Conservation (phyloP, 1,139 yeast species). For the Spencermartinsiella ligniputridi region DNA sequence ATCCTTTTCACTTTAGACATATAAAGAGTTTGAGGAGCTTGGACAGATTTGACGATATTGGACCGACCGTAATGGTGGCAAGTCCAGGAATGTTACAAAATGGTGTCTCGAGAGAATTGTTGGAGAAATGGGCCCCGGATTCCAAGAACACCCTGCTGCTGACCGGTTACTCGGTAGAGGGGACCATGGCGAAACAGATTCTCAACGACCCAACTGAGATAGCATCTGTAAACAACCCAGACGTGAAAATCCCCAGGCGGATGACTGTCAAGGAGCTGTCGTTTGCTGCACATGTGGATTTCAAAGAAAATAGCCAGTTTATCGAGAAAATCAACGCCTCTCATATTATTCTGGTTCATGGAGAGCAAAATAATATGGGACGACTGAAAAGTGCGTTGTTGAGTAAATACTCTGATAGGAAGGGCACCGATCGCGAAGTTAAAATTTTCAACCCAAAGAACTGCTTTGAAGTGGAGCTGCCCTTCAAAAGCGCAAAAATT, state of each 20-base stretch:
- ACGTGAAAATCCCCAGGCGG: conserved; percentile 79
- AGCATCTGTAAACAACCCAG: conserved; percentile 76
- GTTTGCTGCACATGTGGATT: conserved; percentile 98
- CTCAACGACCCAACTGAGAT: conserved; percentile 86
- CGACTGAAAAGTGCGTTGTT: conserved; percentile 86
- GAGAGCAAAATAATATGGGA: conserved; percentile 99
- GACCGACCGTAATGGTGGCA: conserved; percentile 94
- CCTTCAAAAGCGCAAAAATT: conserved; percentile 76
- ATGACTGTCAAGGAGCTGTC: conserved; percentile 90
- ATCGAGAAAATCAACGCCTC: conserved; percentile 84
- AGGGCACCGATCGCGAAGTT: conserved; percentile 88
- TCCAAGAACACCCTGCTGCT: conserved; percentile 80
- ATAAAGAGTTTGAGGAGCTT: conserved; percentile 75
- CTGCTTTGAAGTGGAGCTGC: conserved; percentile 72
- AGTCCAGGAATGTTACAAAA: conserved; percentile 98
- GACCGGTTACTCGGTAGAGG: conserved; percentile 98
- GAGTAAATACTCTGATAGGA: conserved; percentile 76
- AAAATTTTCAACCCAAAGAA: conserved; percentile 90
- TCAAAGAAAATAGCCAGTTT: conserved; percentile 85
- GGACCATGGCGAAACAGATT: conserved; percentile 91
- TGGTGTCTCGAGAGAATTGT: conserved; percentile 84
- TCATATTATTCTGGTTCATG: conserved; percentile 81
- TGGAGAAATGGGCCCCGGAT: conserved; percentile 98
- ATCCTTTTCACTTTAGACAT: conserved; percentile 87
- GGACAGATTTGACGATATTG: conserved; percentile 85